Evolutionary conservation across 768 basidiomycete species (phyloP).

Genomic region (Mycena galericulata): DNA sequence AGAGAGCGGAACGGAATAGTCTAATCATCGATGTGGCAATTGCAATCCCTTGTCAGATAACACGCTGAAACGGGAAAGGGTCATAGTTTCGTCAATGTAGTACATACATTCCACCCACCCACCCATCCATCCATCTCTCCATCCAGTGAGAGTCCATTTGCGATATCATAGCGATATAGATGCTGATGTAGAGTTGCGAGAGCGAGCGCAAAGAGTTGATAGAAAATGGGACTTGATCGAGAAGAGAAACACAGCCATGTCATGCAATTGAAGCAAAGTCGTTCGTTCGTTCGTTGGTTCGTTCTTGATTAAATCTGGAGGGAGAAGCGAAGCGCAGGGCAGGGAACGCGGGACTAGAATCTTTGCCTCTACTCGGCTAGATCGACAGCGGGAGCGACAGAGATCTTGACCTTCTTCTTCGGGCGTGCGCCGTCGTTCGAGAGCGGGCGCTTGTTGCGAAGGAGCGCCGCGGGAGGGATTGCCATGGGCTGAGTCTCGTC

Average conservation of each 20-base stretch:
- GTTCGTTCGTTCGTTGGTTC: too few species aligned
- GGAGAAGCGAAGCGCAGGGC: background rate
- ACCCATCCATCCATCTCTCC: slow-evolving; percentile 15
- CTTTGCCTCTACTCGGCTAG: slow-evolving; percentile 68
- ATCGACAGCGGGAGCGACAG: slow-evolving; percentile 75
- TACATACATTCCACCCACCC: slow-evolving; percentile 12
- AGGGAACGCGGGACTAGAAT: slow-evolving; percentile 11
- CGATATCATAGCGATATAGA: slow-evolving; percentile 21
- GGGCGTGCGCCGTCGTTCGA: slow-evolving; percentile 44
- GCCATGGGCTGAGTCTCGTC: slow-evolving; percentile 49
- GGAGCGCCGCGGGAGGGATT: slow-evolving; percentile 28
- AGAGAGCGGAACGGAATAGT: too few species aligned
- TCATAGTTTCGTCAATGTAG: background rate
- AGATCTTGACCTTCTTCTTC: slow-evolving; percentile 79
- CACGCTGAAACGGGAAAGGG: too few species aligned
- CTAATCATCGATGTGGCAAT: too few species aligned
- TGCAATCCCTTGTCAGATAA: too few species aligned
- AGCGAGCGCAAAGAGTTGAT: background rate
- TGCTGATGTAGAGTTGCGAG: slow-evolving; percentile 5
- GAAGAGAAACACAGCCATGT: background rate
- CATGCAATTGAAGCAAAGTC: slow-evolving; percentile 11
- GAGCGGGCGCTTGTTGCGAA: slow-evolving; percentile 38
- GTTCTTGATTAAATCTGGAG: background rate
- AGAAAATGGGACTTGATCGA: background rate
- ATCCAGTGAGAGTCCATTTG: background rate